A percentile compares a stretch with the other conserved stretches of the same genome.
phyloP scores from a whole-genome alignment of 2,329 filamentous ascomycete genomes.

The Ophiostoma sp. region DNA sequence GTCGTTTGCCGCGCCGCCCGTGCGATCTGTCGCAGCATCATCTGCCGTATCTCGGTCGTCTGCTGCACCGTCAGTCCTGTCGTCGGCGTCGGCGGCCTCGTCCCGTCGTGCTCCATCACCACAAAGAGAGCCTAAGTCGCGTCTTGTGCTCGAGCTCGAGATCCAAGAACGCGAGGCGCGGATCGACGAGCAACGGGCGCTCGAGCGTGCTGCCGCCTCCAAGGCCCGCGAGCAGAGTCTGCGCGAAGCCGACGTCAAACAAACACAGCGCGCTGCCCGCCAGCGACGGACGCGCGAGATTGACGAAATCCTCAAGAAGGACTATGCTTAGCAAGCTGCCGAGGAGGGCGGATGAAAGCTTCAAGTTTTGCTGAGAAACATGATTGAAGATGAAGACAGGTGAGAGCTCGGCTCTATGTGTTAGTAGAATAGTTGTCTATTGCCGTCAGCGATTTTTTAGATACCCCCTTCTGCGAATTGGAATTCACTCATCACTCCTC shows the following conservation, averaged over 20 bases:
- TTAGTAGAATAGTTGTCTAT: no score
- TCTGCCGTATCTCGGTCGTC: background rate
- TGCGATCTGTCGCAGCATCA: background rate
- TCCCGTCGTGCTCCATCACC: background rate
- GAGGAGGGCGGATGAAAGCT: background rate
- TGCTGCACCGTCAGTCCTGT: background rate
- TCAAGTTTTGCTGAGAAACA: background rate
- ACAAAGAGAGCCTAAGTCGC: background rate
- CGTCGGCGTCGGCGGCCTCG: background rate
- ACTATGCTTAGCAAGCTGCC: background rate
- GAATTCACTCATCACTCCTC: no score
- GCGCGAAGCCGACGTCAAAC: background rate
- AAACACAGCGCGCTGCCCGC: slow-evolving; percentile 4
- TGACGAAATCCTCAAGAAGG: background rate
- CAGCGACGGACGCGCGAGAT: slow-evolving; percentile 19
- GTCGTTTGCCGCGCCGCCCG: background rate
- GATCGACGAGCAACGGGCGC: slow-evolving; percentile 14
- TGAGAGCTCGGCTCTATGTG: no score
- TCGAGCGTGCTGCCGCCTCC: slow-evolving; percentile 16
- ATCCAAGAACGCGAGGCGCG: slow-evolving; percentile 21
- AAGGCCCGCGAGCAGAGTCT: slow-evolving; percentile 1
- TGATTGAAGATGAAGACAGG: no score
- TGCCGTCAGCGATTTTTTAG: no score
- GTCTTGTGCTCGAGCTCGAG: slow-evolving; percentile 20
- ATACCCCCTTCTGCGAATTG: no score